Percentiles rank a stretch among this genome's conserved stretches.
These are phyloP conservation scores for Zymoseptoria passerinii DNA, from an alignment of 2,329 filamentous ascomycete genomes.

Conservation along the genomic window DNA sequence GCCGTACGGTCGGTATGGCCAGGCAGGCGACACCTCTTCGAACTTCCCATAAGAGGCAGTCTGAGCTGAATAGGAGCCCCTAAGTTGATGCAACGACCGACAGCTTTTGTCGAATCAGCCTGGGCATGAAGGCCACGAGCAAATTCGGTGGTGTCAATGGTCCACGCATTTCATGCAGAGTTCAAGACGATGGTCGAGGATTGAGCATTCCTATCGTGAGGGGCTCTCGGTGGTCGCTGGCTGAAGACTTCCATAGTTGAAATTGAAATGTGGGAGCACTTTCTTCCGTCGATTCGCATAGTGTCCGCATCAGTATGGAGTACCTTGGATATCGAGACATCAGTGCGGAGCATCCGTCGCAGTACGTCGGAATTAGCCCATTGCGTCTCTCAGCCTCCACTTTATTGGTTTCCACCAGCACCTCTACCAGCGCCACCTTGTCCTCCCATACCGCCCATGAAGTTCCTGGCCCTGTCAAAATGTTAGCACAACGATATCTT, in stretches of 20 bases:
- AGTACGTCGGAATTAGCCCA: not conserved
- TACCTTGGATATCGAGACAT: not conserved
- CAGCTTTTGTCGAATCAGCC: too few species aligned
- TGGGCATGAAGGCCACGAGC: too few species aligned
- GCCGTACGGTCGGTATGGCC: too few species aligned
- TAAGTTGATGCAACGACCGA: too few species aligned
- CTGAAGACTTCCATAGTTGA: not conserved
- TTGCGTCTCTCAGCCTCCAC: not conserved
- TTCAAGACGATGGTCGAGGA: too few species aligned
- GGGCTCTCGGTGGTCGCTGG: not conserved
- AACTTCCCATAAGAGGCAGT: too few species aligned
- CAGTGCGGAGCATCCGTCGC: not conserved
- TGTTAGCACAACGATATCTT: conserved; percentile 10
- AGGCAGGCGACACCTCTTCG: too few species aligned
- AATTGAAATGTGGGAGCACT: not conserved
- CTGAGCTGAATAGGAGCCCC: too few species aligned
- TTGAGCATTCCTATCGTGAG: too few species aligned
- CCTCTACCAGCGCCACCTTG: conserved; percentile 17
- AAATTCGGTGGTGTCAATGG: too few species aligned
- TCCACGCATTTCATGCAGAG: too few species aligned
- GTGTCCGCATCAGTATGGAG: not conserved
- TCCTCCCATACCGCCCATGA: conserved; percentile 54
- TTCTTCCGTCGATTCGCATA: not conserved
- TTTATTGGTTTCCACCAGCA: conserved; percentile 9
- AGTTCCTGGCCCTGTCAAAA: conserved; percentile 52